Base-by-base conservation (phyloP, 1,284 basidiomycete genomes). In the Clitocybe nebularis region DNA sequence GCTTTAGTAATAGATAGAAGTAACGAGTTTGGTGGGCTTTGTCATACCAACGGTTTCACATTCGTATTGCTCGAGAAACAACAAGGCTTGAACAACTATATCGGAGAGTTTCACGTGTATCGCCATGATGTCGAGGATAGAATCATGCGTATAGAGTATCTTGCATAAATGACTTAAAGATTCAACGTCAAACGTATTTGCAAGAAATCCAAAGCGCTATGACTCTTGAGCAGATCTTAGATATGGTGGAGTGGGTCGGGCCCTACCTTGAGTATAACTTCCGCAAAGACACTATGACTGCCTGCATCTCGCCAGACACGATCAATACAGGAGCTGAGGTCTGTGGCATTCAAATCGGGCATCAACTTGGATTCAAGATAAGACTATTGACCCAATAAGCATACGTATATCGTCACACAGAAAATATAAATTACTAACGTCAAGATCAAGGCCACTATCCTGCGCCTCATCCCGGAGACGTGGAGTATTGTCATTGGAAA, bases 1-100 rank as follows among this genome's bases (percentile, higher is more conserved):
- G 17, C 13, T 36, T 24, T 3, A 39, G 14, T n/a, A 16, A 20
- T 26, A 35, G 4, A 24, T 21, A 16, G 9, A 13, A 13, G 16
- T 1, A 37, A 20, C 5, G 39, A 43, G 34, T 8, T 22, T 21
- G 28, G 10, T 19, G 32, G 35, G 30, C 41, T 40, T 17, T 24
- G 9, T 36, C 82, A 20, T 58, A 84, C 86, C 87, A 34, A 89
- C 81, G 14, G 78, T 81, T 55, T 88, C 85, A 47, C 81, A 86
- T 53, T 88, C 84, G 52, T 84, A 88, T 32, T 79, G 74, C 40
- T 84, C 75, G 25, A 89, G 62, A 46, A 86, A 74, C n/a, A 66
- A 66, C 32, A 88, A 59, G 0, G 77, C 75, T 50, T 77, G 69
- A 14, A 75, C 77, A 22, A 87, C 63, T 13, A 90, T 58, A 39